Evolutionary conservation across 2,329 filamentous ascomycete genomes (phyloP).

Genomic region (Pseudogymnoascus sp.): DNA sequence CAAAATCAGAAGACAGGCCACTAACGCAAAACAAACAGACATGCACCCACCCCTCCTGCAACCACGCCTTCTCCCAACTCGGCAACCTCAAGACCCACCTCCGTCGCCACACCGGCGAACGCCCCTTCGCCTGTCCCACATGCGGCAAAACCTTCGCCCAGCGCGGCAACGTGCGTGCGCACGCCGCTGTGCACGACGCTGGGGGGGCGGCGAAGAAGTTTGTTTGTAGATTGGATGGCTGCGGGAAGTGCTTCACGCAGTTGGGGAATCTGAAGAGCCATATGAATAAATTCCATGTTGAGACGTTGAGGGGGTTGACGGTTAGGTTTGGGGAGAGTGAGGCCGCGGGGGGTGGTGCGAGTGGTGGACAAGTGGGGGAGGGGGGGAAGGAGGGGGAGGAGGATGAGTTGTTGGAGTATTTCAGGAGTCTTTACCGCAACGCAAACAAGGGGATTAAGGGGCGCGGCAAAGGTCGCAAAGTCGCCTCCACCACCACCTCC

Average conservation of each 20-base stretch:
- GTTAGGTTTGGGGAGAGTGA: conserved; percentile 48
- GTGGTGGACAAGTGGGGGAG: not conserved
- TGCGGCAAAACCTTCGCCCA: conserved; percentile 82
- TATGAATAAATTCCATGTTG: conserved; percentile 85
- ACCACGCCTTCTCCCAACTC: conserved; percentile 75
- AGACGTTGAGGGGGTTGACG: conserved; percentile 63
- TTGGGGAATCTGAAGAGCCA: conserved; percentile 91
- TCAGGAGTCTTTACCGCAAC: conserved; percentile 86
- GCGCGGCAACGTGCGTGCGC: conserved; percentile 75
- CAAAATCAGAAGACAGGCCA: no score
- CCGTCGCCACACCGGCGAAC: conserved; percentile 78
- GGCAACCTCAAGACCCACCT: conserved; percentile 91
- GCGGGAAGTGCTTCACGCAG: conserved; percentile 82
- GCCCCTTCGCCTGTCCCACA: conserved; percentile 69
- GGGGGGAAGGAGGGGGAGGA: conserved; percentile 36
- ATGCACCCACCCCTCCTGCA: conserved; percentile 66
- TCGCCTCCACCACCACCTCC: conserved; percentile 29
- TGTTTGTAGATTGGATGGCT: conserved; percentile 72
- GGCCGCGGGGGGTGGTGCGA: not conserved
- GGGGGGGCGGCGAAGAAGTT: conserved; percentile 60
- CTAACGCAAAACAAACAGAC: conserved; percentile 13
- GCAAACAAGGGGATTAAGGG: conserved; percentile 98
- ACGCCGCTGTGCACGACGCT: conserved; percentile 67
- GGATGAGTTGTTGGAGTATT: conserved; percentile 74
- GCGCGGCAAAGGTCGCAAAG: conserved; percentile 73